phyloP scores from a whole-genome alignment of 108 stramenopile genomes.

The Cyclotella choctawhatcheeana region DNA sequence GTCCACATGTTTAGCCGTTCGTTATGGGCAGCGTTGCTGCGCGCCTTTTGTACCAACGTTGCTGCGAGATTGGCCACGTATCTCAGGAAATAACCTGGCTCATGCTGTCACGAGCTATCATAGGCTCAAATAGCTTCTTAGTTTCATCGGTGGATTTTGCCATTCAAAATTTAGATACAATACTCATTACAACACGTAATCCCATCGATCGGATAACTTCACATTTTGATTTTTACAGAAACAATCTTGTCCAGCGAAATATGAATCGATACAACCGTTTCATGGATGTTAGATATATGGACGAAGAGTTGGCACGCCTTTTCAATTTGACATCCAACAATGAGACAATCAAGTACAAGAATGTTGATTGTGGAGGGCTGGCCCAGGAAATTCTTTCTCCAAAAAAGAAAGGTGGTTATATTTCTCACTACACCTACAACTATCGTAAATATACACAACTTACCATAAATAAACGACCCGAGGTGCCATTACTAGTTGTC shows the following conservation, averaged over 20 bases:
- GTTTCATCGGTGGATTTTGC: conserved; percentile 12
- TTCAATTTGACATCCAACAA: conserved; percentile 1
- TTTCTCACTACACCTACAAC: conserved; percentile 7
- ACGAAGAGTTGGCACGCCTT: background rate
- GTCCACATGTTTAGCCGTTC: no score
- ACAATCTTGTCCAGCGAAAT: conserved; percentile 5
- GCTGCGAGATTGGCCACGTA: no score
- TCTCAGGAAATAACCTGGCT: no score
- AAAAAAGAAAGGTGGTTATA: background rate
- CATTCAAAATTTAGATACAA: background rate
- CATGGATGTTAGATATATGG: conserved; percentile 2
- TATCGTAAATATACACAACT: conserved; percentile 1
- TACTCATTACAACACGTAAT: conserved; percentile 9
- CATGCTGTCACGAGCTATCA: no score
- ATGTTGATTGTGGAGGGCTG: background rate
- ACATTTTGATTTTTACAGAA: background rate
- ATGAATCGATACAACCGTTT: conserved; percentile 12
- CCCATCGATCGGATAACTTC: conserved; percentile 11
- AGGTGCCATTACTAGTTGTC: conserved; percentile 2
- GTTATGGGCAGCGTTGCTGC: no score
- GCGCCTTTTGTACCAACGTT: no score
- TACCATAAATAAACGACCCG: conserved; percentile 9
- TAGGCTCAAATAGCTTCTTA: no score
- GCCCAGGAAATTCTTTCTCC: background rate
- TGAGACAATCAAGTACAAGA: background rate